Conservation (phyloP, 495 filamentous ascomycete species). For the Daldinia caldariorum region DNA sequence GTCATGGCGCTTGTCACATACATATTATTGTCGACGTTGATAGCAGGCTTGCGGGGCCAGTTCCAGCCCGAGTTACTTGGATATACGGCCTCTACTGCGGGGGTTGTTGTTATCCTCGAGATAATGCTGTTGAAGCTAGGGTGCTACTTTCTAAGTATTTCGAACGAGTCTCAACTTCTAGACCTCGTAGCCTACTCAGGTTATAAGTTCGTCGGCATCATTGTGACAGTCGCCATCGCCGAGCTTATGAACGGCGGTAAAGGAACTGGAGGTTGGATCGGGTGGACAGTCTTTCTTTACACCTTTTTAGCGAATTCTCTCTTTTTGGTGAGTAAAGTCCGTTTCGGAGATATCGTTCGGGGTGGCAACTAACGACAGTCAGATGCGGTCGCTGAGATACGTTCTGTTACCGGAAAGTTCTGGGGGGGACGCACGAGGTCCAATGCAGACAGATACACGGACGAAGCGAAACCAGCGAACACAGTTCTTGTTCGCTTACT, state of each 20-base stretch:
- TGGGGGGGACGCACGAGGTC: conserved; percentile 66
- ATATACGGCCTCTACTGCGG: conserved; percentile 82
- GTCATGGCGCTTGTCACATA: conserved; percentile 96
- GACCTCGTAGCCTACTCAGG: conserved; percentile 96
- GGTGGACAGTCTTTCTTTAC: conserved; percentile 89
- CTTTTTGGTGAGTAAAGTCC: conserved; percentile 75
- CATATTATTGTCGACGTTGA: conserved; percentile 87
- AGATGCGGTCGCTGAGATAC: conserved; percentile 95
- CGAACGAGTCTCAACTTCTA: conserved; percentile 83
- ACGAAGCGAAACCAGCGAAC: conserved; percentile 88
- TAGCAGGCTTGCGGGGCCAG: conserved; percentile 89
- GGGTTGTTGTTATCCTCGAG: conserved; percentile 84
- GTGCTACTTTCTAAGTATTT: conserved; percentile 91
- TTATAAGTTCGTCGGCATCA: conserved; percentile 98
- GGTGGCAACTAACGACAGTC: conserved; percentile 40
- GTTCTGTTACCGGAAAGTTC: conserved; percentile 90
- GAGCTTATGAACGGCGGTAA: conserved; percentile 79
- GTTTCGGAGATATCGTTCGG: background rate
- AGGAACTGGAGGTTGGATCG: conserved; percentile 85
- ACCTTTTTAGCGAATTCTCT: conserved; percentile 94
- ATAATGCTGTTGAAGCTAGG: conserved; percentile 90
- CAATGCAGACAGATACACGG: conserved; percentile 76
- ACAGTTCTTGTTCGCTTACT: conserved; percentile 95
- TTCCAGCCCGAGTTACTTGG: conserved; percentile 96
- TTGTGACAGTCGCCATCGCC: conserved; percentile 80